Evolutionary conservation across 257 asterid species (phyloP).

Genomic region (Echites panduratus): DNA sequence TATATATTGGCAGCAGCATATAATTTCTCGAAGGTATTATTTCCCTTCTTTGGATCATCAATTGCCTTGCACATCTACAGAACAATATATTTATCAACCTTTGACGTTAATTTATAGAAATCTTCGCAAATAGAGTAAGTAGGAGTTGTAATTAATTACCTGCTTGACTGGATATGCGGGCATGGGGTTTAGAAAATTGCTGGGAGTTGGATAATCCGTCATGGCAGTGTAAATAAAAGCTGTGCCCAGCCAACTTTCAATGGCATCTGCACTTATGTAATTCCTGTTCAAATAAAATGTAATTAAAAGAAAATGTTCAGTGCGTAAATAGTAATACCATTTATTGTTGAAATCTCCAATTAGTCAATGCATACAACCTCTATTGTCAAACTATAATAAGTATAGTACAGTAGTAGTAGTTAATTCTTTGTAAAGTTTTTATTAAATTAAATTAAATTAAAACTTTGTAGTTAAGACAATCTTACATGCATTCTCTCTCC

Average conservation of each 20-base stretch:
- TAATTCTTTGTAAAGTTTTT: no score
- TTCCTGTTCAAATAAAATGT: constrained; percentile 45
- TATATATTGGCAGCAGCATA: constrained; percentile 59
- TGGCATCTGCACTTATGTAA: constrained; percentile 27
- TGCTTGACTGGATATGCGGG: constrained; percentile 81
- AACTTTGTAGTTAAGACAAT: no score
- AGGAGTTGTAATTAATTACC: constrained; percentile 46
- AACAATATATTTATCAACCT: constrained; percentile 1
- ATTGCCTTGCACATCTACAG: constrained; percentile 82
- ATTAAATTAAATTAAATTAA: no score
- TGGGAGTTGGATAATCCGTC: constrained; percentile 92
- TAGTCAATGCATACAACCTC: no score
- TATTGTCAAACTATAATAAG: no score
- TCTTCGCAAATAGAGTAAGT: no score
- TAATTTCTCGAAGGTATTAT: constrained; percentile 47
- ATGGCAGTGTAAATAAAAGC: constrained; percentile 73
- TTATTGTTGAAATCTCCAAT: no score
- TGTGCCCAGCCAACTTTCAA: constrained; percentile 53
- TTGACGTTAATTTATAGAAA: no score
- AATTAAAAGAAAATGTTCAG: no score
- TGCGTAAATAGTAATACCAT: no score
- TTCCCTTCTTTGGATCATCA: constrained; percentile 57
- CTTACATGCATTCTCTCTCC: no score
- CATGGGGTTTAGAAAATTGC: constrained; percentile 78
- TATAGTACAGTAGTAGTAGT: no score